Percentiles rank a stretch among this genome's conserved stretches.
Conservation (phyloP, 2,329 filamentous ascomycete genomes). For the Colletotrichum aenigma region DNA sequence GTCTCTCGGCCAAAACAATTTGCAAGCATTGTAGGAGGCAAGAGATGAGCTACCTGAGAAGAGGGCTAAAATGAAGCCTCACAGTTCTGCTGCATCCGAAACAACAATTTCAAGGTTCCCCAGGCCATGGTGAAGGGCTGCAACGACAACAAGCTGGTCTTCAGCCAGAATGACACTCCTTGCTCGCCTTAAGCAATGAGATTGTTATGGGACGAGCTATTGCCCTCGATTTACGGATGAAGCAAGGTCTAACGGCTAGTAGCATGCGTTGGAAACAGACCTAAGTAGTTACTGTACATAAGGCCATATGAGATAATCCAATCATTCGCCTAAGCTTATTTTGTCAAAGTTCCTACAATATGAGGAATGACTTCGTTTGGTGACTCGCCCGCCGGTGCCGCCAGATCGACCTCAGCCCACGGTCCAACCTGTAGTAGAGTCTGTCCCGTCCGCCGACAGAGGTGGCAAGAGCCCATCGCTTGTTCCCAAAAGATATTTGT, state of each 20-base stretch:
- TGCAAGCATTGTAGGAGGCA: too few relatives aligned
- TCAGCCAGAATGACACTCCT: neutral
- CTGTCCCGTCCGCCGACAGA: neutral
- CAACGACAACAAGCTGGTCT: neutral
- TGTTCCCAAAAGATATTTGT: constrained; percentile 47
- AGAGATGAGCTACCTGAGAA: too few relatives aligned
- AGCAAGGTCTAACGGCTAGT: neutral
- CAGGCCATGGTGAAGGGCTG: neutral
- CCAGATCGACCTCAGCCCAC: neutral
- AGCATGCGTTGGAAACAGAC: neutral
- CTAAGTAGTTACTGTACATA: neutral
- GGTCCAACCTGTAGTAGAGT: neutral
- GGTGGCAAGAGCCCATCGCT: neutral
- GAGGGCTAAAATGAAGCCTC: too few relatives aligned
- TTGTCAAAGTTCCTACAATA: neutral
- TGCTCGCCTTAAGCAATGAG: neutral
- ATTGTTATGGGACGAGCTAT: neutral
- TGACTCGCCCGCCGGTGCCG: neutral
- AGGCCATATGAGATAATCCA: neutral
- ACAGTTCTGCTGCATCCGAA: neutral
- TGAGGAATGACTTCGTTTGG: neutral
- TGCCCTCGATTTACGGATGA: fast-evolving
- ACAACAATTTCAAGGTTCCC: neutral
- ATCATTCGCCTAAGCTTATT: neutral
- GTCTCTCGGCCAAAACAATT: too few relatives aligned